phyloP scores from a whole-genome alignment of 1,284 basidiomycete genomes.

The Puccinia coronata region DNA sequence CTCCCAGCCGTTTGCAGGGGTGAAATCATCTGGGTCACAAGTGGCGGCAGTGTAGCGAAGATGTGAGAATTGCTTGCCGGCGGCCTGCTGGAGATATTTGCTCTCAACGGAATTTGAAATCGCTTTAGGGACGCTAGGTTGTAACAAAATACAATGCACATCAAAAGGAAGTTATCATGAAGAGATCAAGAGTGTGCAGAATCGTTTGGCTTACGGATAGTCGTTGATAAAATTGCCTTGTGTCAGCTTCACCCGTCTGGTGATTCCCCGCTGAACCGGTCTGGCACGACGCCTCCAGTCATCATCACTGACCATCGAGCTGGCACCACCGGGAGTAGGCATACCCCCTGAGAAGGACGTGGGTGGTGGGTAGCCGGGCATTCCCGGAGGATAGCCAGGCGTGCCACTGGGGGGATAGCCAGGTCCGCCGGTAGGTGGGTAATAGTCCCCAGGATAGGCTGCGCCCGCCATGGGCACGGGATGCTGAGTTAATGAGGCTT shows the following conservation, averaged over 20 bases:
- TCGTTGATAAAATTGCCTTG: constrained; percentile 62
- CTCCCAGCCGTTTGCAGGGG: constrained; percentile 73
- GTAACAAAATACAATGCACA: background rate
- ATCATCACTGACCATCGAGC: constrained; percentile 31
- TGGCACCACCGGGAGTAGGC: background rate
- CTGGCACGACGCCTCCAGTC: constrained; percentile 58
- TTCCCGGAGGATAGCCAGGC: background rate
- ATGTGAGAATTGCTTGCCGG: constrained; percentile 42
- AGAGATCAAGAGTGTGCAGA: background rate
- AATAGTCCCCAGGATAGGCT: constrained; percentile 1
- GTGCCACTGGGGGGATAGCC: background rate
- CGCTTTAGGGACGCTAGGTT: constrained; percentile 77
- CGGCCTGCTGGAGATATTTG: constrained; percentile 65
- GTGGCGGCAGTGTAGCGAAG: constrained; percentile 65
- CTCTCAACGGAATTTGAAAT: constrained; percentile 80
- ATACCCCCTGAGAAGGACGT: background rate
- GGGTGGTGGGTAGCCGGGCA: constrained; percentile 4
- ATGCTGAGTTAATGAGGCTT: constrained; percentile 5
- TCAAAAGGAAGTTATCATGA: background rate
- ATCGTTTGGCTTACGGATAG: constrained; percentile 51
- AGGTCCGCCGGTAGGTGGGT: constrained; percentile 6
- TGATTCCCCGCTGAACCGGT: constrained; percentile 61
- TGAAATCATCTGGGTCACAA: constrained; percentile 90
- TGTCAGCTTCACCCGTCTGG: constrained; percentile 82
- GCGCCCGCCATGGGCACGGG: constrained; percentile 5